phyloP scores from a whole-genome alignment of 495 filamentous ascomycete genomes.

The Penicillium robsamsonii region DNA sequence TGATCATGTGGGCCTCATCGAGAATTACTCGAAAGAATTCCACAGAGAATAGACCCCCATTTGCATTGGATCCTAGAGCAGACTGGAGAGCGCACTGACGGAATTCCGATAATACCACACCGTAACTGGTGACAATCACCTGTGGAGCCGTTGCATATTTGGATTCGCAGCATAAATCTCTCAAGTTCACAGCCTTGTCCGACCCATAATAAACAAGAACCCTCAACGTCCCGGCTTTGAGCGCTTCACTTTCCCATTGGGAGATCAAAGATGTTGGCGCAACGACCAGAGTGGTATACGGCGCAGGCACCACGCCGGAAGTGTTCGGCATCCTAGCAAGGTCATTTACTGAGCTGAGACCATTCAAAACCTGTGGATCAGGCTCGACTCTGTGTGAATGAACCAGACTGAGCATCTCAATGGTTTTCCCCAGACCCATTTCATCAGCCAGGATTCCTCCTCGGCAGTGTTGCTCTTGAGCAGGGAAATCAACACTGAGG shows the following conservation, averaged over 20 bases:
- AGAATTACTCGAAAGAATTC: conserved; percentile 93
- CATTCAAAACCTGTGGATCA: conserved; percentile 39
- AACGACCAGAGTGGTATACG: conserved; percentile 89
- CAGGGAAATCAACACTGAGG: conserved; percentile 86
- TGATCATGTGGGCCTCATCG: conserved; percentile 93
- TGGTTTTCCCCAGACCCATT: conserved; percentile 90
- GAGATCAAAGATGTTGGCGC: conserved; percentile 91
- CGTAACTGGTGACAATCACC: conserved; percentile 94
- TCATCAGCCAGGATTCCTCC: conserved; percentile 93
- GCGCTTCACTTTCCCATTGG: conserved; percentile 94
- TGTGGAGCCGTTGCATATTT: conserved; percentile 78
- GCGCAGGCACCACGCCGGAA: conserved; percentile 60
- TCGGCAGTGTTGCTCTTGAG: conserved; percentile 90
- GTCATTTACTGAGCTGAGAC: conserved; percentile 46
- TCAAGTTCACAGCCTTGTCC: conserved; percentile 75
- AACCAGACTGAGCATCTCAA: conserved; percentile 93
- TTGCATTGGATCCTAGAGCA: conserved; percentile 53
- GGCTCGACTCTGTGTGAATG: conserved; percentile 70
- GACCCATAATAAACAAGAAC: conserved; percentile 86
- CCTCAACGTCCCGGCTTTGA: conserved; percentile 81
- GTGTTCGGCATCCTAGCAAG: conserved; percentile 59
- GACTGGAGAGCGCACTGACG: conserved; percentile 58
- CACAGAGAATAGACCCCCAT: conserved; percentile 81
- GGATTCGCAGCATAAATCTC: conserved; percentile 66
- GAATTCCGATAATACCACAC: conserved; percentile 86